Conservation (phyloP, 2,329 filamentous ascomycete species). For the Xylariaceae sp. region DNA sequence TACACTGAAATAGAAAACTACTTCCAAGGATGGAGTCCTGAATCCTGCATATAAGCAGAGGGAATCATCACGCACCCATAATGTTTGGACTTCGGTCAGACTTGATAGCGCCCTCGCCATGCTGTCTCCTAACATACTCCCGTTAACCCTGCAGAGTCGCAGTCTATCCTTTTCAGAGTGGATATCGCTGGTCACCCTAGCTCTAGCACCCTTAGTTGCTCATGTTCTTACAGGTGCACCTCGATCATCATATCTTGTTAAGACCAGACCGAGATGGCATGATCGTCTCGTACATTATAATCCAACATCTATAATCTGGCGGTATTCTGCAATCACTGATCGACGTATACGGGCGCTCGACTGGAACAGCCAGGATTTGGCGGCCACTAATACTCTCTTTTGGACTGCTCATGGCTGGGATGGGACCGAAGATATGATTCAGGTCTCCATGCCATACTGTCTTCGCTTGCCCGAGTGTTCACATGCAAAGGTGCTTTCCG, state of each 20-base stretch:
- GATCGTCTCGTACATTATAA: conserved; percentile 42
- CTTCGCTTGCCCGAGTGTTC: conserved; percentile 26
- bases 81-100: no score
- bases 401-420: conserved; percentile 44
- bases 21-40: no score
- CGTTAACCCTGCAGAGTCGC: no score
- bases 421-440: conserved; percentile 40
- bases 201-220: conserved; percentile 41
- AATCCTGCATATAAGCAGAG: no score
- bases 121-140: no score
- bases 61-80: no score
- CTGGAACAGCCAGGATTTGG: conserved; percentile 39
- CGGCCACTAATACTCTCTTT: conserved; percentile 43
- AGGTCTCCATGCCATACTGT: conserved; percentile 18
- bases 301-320: conserved; percentile 46
- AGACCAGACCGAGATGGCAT: conserved; percentile 37
- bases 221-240: conserved; percentile 40
- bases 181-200: conserved; percentile 40
- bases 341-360: conserved; percentile 39
- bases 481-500: conserved; percentile 22
- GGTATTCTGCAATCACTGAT: conserved; percentile 44
- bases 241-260: conserved; percentile 31
- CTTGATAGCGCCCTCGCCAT: no score
- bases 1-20: no score
- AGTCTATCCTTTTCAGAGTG: conserved; percentile 36